Conservation (phyloP, 257 asterid genomes). For the Penstemon newberryi region DNA sequence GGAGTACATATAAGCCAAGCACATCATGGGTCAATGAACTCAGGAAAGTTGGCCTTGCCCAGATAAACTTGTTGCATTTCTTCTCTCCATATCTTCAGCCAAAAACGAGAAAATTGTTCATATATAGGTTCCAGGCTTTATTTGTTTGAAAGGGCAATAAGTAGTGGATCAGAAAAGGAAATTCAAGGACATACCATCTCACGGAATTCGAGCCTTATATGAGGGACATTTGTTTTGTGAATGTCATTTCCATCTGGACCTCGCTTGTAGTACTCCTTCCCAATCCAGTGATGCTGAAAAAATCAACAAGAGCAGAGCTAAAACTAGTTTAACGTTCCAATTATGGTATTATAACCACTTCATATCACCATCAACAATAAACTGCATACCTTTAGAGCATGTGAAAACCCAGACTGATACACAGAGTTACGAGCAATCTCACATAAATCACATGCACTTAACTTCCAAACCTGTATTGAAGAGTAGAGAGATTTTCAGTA, state of each 20-base stretch:
- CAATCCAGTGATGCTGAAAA: conserved; percentile 89
- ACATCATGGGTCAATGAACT: conserved; percentile 52
- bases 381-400: conserved; percentile 71
- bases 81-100: conserved; percentile 83
- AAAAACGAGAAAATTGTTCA: neutral
- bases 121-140: conserved; percentile 7
- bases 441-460: conserved; percentile 89
- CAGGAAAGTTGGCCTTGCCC: conserved; percentile 70
- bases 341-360: neutral
- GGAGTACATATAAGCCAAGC: conserved; percentile 31
- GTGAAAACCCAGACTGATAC: conserved; percentile 92
- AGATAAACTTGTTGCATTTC: conserved; percentile 86
- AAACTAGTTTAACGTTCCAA: neutral
- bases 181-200: conserved; percentile 58
- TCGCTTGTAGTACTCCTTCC: conserved; percentile 76
- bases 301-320: neutral
- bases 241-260: conserved; percentile 96
- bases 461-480: conserved; percentile 80
- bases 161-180: neutral
- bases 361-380: neutral
- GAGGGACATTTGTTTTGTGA: conserved; percentile 95
- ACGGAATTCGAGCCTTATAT: conserved; percentile 88
- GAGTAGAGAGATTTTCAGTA: conserved; percentile 7
- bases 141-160: conserved; percentile 6
- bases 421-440: conserved; percentile 99